Conservation (phyloP, 129 eudicot species). For the Helichrysum umbraculigerum region DNA sequence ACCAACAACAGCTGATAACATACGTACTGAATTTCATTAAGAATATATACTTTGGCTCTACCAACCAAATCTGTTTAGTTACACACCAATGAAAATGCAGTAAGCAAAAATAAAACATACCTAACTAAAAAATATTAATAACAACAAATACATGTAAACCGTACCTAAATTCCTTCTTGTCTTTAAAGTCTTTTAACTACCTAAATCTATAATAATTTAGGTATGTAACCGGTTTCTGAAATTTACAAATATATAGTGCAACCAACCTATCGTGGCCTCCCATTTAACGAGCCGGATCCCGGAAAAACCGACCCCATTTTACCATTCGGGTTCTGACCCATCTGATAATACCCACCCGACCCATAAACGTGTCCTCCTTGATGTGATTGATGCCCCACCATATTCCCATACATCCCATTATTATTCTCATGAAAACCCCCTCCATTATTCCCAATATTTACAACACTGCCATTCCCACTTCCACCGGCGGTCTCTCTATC, state of each 20-base stretch:
- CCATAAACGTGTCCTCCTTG: conserved; percentile 48
- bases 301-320: conserved; percentile 51
- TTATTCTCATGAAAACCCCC: conserved; percentile 36
- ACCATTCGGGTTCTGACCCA: conserved; percentile 37
- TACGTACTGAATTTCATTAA: neutral
- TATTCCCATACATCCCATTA: conserved; percentile 33
- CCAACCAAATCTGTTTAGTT: conserved; percentile 8
- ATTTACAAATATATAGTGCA: neutral
- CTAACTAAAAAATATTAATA: conserved; percentile 1
- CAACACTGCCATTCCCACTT: conserved; percentile 39
- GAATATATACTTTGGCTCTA: conserved; percentile 4
- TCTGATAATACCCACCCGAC: conserved; percentile 47
- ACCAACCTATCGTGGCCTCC: conserved; percentile 41
- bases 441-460: conserved; percentile 37
- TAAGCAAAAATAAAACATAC: conserved; percentile 8
- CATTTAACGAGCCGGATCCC: conserved; percentile 42
- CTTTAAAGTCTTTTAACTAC: conserved; percentile 10
- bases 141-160: conserved; percentile 14
- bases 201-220: conserved; percentile 30
- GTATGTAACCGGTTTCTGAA: conserved; percentile 7
- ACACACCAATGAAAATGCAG: conserved; percentile 9
- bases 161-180: conserved; percentile 10
- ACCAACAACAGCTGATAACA: neutral
- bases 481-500: conserved; percentile 23
- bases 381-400: conserved; percentile 37